These are phyloP conservation scores for Colletotrichum lupini DNA, from an alignment of 2,329 filamentous ascomycete species.

Conservation along the genomic window DNA sequence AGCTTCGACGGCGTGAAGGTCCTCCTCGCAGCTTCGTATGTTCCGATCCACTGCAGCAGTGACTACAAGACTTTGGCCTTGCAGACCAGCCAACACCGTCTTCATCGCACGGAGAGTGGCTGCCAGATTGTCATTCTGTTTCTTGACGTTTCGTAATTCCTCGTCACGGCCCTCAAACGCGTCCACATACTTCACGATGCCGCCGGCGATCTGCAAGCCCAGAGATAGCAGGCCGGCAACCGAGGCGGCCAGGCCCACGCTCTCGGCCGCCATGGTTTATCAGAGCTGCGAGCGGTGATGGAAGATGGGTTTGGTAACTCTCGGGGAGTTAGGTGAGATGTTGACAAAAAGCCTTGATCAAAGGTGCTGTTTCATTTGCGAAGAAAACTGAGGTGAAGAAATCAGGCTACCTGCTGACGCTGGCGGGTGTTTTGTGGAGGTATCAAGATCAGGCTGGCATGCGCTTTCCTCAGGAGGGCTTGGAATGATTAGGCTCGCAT, in stretches of 20 bases:
- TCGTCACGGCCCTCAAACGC: not conserved
- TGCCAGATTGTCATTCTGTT: not conserved
- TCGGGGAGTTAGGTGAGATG: not conserved
- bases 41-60: not conserved
- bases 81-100: not conserved
- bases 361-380: accelerated
- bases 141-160: not conserved
- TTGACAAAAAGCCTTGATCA: too few species aligned
- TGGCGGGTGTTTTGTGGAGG: not conserved
- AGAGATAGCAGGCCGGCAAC: not conserved
- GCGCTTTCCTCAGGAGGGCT: not conserved
- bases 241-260: not conserved
- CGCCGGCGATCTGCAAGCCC: not conserved
- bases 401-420: not conserved
- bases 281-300: not conserved
- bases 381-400: not conserved
- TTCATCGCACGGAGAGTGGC: not conserved
- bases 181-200: conserved; percentile 8
- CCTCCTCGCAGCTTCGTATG: not conserved
- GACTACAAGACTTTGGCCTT: not conserved
- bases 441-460: not conserved
- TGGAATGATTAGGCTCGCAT: not conserved
- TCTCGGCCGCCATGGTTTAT: not conserved
- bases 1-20: not conserved
- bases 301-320: too few species aligned